These are phyloP conservation scores for Phaeosphaeria sp. DNA, from an alignment of 2,329 filamentous ascomycete genomes.

Conservation along the genomic window DNA sequence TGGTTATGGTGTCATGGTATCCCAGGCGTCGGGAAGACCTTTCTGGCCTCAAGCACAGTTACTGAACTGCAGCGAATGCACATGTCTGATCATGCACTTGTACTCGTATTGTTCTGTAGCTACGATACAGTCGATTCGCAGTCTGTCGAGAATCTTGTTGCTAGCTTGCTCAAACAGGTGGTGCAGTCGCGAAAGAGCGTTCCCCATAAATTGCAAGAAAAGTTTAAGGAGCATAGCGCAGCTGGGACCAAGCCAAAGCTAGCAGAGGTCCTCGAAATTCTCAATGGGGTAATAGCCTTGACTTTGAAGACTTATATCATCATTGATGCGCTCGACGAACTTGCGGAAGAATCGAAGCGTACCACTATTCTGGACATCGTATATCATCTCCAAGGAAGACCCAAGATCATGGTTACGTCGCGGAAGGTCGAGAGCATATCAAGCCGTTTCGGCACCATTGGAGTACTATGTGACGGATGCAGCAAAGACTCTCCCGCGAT, in stretches of 20 bases:
- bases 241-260: not conserved
- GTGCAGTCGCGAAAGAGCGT: not conserved
- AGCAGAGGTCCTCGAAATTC: not conserved
- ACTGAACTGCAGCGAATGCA: not conserved
- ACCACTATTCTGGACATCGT: not conserved
- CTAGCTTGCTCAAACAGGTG: not conserved
- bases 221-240: not conserved
- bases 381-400: not conserved
- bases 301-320: not conserved
- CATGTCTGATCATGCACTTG: not conserved
- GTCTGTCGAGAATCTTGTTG: constrained; percentile 1
- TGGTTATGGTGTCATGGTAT: not conserved
- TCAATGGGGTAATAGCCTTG: not conserved
- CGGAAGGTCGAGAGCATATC: not conserved
- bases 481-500: not conserved
- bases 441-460: not conserved
- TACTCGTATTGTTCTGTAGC: not conserved
- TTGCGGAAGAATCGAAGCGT: not conserved
- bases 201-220: not conserved
- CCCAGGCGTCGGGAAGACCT: not conserved
- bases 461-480: not conserved
- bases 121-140: not conserved
- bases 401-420: not conserved
- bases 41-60: not conserved
- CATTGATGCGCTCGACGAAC: not conserved